Percentiles rank a stretch among this genome's conserved stretches.
phyloP scores from a whole-genome alignment of 768 basidiomycete genomes.

The Cyclocybe aegerita region DNA sequence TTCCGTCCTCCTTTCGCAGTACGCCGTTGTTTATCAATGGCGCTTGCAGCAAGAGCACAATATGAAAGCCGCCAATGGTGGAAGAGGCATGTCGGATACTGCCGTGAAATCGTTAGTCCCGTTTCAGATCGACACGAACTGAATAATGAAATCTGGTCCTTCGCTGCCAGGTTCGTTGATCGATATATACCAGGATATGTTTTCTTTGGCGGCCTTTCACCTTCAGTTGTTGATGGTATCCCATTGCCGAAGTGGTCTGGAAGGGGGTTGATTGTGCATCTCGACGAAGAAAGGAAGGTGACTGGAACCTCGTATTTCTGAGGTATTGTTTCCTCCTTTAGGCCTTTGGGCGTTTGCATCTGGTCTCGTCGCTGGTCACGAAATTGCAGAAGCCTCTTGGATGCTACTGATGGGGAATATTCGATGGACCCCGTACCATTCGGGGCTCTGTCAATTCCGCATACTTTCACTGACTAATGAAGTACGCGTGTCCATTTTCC shows the following conservation, averaged over 20 bases:
- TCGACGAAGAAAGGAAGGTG: slow-evolving; percentile 55
- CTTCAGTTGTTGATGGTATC: background rate
- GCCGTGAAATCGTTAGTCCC: slow-evolving; percentile 62
- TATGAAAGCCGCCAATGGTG: slow-evolving; percentile 86
- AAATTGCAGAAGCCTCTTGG: background rate
- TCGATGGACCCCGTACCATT: too few species aligned
- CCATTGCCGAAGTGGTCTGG: slow-evolving; percentile 29
- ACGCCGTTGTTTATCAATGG: slow-evolving; percentile 80
- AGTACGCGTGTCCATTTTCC: too few species aligned
- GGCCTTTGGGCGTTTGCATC: background rate
- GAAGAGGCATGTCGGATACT: slow-evolving; percentile 84
- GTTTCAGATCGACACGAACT: background rate
- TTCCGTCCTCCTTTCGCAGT: slow-evolving; percentile 26
- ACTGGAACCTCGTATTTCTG: slow-evolving; percentile 42
- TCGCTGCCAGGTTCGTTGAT: slow-evolving; percentile 69
- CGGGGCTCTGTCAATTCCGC: too few species aligned
- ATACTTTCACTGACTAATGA: too few species aligned
- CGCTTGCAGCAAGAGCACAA: slow-evolving; percentile 84
- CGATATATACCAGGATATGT: slow-evolving; percentile 95
- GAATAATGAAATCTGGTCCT: background rate
- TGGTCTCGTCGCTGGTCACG: background rate
- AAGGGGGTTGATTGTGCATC: slow-evolving; percentile 48
- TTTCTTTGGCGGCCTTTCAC: slow-evolving; percentile 63
- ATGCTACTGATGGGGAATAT: background rate
- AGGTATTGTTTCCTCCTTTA: background rate